Evolutionary conservation across 495 filamentous ascomycete species (phyloP).

Genomic region (Recurvomyces mirabilis): DNA sequence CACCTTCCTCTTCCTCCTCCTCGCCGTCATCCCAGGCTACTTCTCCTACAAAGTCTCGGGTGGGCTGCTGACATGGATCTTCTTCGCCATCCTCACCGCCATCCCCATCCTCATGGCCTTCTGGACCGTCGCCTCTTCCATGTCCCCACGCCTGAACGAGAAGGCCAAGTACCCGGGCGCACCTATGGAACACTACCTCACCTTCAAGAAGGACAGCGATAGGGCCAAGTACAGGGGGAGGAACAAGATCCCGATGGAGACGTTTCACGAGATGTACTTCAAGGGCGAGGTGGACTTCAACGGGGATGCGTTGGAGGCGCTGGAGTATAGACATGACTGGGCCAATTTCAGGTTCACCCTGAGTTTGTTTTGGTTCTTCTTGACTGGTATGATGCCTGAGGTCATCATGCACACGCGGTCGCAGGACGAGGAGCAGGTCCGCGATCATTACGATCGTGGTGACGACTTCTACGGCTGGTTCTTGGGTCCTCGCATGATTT

Average conservation of each 20-base stretch:
- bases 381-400: constrained; percentile 63
- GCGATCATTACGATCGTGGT: constrained; percentile 76
- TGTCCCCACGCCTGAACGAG: constrained; percentile 64
- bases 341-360: constrained; percentile 69
- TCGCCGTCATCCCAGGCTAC: constrained; percentile 54
- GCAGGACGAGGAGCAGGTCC: constrained; percentile 81
- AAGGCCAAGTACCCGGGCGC: constrained; percentile 66
- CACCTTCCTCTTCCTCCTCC: constrained; percentile 43
- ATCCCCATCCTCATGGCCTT: constrained; percentile 59
- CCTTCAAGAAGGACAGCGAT: constrained; percentile 68
- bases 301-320: constrained; percentile 62
- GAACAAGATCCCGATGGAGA: constrained; percentile 75
- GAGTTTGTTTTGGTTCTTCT: constrained; percentile 55
- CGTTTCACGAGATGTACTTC: constrained; percentile 85
- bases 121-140: constrained; percentile 56
- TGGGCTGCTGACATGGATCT: constrained; percentile 58
- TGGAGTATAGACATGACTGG: constrained; percentile 86
- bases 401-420: constrained; percentile 68
- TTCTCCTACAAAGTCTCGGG: constrained; percentile 57
- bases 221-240: constrained; percentile 59
- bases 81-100: constrained; percentile 53
- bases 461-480: constrained; percentile 88
- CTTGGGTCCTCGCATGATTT: constrained; percentile 83
- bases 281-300: constrained; percentile 78
- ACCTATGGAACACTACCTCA: constrained; percentile 73